Percentiles rank a stretch among this genome's conserved stretches.
These are phyloP conservation scores for Kalaharituber pfeilii DNA, from an alignment of 2,329 filamentous ascomycete genomes.

Conservation along the genomic window DNA sequence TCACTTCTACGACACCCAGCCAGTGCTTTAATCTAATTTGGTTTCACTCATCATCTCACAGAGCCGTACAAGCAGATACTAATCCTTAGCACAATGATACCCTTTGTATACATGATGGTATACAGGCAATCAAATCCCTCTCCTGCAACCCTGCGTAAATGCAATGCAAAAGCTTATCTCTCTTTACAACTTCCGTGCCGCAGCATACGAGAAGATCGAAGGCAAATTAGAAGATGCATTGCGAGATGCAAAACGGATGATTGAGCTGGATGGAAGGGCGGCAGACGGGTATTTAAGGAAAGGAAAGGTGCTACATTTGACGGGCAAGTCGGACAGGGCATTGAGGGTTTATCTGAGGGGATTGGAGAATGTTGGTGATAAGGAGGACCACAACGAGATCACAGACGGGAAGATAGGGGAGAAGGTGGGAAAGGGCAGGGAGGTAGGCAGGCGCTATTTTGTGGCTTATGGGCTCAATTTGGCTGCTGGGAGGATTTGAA, in stretches of 20 bases:
- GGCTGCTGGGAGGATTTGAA: no score
- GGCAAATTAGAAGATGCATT: conserved; percentile 12
- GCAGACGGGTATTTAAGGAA: conserved; percentile 32
- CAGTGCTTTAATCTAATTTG: no score
- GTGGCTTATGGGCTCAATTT: no score
- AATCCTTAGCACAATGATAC: not conserved
- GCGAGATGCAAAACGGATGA: conserved; percentile 20
- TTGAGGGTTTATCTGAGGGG: conserved; percentile 41
- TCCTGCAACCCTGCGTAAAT: conserved; percentile 17
- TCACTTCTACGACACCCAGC: no score
- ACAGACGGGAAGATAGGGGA: conserved; percentile 30
- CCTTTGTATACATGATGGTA: not conserved
- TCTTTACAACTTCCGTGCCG: conserved; percentile 19
- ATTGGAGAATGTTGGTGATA: conserved; percentile 31
- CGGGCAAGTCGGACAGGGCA: conserved; percentile 37
- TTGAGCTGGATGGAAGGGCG: conserved; percentile 15
- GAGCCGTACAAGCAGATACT: no score
- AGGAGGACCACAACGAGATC: conserved; percentile 24
- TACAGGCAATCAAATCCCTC: conserved; percentile 11
- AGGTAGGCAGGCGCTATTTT: conserved; percentile 24
- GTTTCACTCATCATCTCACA: no score
- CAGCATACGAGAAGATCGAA: conserved; percentile 17
- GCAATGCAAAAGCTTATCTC: no score
- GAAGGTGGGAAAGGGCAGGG: conserved; percentile 30
- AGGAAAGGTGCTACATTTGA: conserved; percentile 26